Evolutionary conservation across 306 rosid species (phyloP).

Genomic region (Aeschynomene evenia): DNA sequence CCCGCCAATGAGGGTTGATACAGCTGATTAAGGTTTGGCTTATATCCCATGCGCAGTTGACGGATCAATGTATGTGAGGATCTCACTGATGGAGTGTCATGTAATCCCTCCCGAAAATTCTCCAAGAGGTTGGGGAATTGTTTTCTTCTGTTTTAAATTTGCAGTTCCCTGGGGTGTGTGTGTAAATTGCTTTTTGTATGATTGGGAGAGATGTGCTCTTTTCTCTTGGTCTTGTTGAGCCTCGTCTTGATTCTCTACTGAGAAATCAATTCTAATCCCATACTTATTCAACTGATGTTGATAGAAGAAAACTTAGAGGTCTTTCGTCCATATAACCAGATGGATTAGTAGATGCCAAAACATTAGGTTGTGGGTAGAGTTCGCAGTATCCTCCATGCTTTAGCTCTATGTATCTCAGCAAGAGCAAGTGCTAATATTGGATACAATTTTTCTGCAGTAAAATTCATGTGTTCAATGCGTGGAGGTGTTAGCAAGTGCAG

Average conservation of each 20-base stretch:
- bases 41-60: too few species aligned
- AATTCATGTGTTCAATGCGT: slow-evolving; percentile 24
- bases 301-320: slow-evolving; percentile 10
- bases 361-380: slow-evolving; percentile 25
- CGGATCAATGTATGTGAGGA: too few species aligned
- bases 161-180: neutral
- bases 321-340: slow-evolving; percentile 6
- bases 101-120: too few species aligned
- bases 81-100: too few species aligned
- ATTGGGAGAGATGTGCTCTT: neutral
- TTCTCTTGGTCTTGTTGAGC: neutral
- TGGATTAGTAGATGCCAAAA: slow-evolving; percentile 27
- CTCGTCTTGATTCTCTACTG: neutral
- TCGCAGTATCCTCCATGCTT: slow-evolving; percentile 35
- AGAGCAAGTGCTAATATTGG: slow-evolving; percentile 31
- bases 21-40: too few species aligned
- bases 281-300: neutral
- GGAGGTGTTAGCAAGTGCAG: slow-evolving; percentile 46
- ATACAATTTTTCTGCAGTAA: slow-evolving; percentile 37
- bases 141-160: neutral
- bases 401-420: slow-evolving; percentile 36
- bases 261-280: neutral
- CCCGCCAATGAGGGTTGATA: too few species aligned
- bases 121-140: too few species aligned
- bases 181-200: neutral